Percentiles rank a stretch among this genome's conserved stretches.
phyloP scores from a whole-genome alignment of 768 basidiomycete genomes.

The Podaxis sp. region DNA sequence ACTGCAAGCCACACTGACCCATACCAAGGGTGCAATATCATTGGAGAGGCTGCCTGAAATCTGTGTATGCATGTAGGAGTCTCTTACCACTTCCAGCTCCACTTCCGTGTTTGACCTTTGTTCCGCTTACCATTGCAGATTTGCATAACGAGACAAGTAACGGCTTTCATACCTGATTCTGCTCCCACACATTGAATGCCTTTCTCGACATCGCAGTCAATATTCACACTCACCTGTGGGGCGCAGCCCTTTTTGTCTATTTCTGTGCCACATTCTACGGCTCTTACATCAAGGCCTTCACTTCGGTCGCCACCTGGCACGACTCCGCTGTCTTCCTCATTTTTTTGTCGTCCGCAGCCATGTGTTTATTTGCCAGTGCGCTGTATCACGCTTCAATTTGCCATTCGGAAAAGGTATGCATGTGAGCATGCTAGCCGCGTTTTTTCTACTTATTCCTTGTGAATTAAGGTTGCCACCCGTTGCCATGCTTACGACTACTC shows the following conservation, averaged over 20 bases:
- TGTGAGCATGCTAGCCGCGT: conserved; percentile 16
- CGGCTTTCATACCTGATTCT: conserved; percentile 8
- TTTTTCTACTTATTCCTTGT: conserved; percentile 13
- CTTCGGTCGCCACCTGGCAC: conserved; percentile 48
- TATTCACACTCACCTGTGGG: conserved; percentile 79
- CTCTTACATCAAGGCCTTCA: conserved; percentile 43
- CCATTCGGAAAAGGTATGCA: conserved; percentile 64
- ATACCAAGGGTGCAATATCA: conserved; percentile 47
- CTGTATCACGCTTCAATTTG: conserved; percentile 69
- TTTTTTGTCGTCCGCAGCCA: conserved; percentile 69
- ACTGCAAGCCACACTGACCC: conserved; percentile 10
- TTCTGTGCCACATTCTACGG: conserved; percentile 51
- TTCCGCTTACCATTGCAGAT: conserved; percentile 36
- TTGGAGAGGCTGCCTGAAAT: conserved; percentile 59
- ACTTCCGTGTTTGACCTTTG: conserved; percentile 16
- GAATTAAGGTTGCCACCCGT: conserved; percentile 45
- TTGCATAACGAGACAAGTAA: conserved; percentile 76
- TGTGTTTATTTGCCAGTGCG: conserved; percentile 69
- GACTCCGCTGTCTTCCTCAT: conserved; percentile 57
- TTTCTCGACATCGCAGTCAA: conserved; percentile 50
- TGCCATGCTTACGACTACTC: conserved; percentile 74
- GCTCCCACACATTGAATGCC: conserved; percentile 11
- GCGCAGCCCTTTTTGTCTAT: conserved; percentile 55
- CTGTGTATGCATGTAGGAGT: conserved; percentile 62
- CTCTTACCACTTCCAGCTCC: conserved; percentile 13